A percentile compares a stretch with the other conserved stretches of the same genome.
Conservation (phyloP, 306 rosid species). For the Quercus cerris region DNA sequence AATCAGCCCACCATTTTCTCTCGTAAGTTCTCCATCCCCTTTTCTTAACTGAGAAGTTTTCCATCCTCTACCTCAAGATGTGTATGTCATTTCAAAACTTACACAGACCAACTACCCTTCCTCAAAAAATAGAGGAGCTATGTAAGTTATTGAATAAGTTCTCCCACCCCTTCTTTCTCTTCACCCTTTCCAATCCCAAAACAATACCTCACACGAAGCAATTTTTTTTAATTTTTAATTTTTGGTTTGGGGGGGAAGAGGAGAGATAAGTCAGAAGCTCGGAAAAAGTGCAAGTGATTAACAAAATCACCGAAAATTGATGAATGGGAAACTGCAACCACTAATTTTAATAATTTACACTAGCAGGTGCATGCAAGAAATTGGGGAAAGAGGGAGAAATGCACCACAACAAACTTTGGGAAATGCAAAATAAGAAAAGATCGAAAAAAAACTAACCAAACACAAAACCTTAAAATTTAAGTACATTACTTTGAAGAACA, state of each 20-base stretch:
- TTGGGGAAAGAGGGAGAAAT: neutral
- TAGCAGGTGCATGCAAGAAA: neutral
- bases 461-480: conserved; percentile 1
- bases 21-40: no score
- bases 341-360: neutral
- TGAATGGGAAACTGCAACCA: neutral
- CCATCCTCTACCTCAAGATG: neutral
- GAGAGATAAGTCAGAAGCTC: neutral
- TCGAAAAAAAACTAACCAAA: neutral
- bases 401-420: neutral
- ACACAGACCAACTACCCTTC: neutral
- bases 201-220: no score
- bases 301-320: neutral
- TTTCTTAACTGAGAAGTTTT: no score
- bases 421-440: neutral
- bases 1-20: no score
- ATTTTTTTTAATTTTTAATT: no score
- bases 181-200: neutral
- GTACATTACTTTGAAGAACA: neutral
- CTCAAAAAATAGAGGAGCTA: neutral
- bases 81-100: neutral
- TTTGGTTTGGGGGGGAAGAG: no score
- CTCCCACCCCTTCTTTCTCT: no score
- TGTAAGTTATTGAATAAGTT: neutral
- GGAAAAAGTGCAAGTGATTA: neutral